A percentile compares a stretch with the other conserved stretches of the same genome.
Conservation (phyloP, 768 basidiomycete genomes). For the Leucocoprinus birnbaumii region DNA sequence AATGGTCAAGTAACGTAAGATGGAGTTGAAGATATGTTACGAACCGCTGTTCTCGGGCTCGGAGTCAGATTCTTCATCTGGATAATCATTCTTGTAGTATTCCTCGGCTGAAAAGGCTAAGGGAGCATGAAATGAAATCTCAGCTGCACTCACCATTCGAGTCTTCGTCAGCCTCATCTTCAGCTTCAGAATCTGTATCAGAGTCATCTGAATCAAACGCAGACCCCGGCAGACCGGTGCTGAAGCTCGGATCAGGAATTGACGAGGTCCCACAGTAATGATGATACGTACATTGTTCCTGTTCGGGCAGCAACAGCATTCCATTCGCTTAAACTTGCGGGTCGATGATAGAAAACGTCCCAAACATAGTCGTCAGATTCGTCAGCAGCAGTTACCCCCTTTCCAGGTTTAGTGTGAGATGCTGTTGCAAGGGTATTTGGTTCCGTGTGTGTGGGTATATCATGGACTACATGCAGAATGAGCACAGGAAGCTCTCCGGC, state of each 20-base stretch:
- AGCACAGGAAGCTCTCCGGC: neutral
- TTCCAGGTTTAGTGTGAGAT: constrained; percentile 12
- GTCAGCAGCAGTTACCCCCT: constrained; percentile 21
- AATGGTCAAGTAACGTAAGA: neutral
- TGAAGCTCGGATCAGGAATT: constrained; percentile 22
- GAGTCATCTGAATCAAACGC: constrained; percentile 55
- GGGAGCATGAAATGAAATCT: constrained; percentile 3
- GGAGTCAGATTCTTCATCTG: constrained; percentile 64
- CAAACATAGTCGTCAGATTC: constrained; percentile 65
- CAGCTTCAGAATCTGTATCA: constrained; percentile 61
- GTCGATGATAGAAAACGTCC: constrained; percentile 80
- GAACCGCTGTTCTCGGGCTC: constrained; percentile 37
- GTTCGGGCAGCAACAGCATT: constrained; percentile 42
- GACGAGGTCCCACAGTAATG: neutral
- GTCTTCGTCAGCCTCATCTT: constrained; percentile 80
- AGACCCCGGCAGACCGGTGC: constrained; percentile 63
- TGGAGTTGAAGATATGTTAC: constrained; percentile 11
- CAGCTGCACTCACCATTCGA: constrained; percentile 61
- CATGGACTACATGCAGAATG: constrained; percentile 19
- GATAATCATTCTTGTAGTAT: constrained; percentile 84
- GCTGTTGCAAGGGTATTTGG: constrained; percentile 5
- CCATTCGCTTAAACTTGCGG: constrained; percentile 58
- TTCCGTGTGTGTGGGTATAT: constrained; percentile 13
- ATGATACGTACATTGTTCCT: constrained; percentile 59
- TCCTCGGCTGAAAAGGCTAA: constrained; percentile 56